phyloP scores from a whole-genome alignment of 2,329 filamentous ascomycete species.

The Hypoxylon sp. region DNA sequence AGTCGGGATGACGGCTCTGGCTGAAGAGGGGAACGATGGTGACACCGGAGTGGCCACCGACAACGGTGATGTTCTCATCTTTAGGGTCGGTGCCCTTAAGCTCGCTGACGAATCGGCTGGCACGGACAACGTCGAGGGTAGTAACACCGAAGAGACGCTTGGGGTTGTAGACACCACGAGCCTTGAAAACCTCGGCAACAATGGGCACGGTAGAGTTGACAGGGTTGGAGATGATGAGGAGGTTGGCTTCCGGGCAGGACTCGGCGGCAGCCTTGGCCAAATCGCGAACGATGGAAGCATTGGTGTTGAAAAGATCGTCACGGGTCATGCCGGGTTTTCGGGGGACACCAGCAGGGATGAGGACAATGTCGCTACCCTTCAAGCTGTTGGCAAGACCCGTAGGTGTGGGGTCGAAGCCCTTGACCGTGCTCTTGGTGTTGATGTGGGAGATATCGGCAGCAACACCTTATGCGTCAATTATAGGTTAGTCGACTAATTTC shows the following conservation, averaged over 20 bases:
- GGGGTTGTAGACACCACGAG: slow-evolving; percentile 96
- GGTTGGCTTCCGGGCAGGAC: slow-evolving; percentile 89
- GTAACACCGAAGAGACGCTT: slow-evolving; percentile 99
- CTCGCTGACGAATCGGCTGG: slow-evolving; percentile 97
- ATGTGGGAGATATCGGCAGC: slow-evolving; percentile 98
- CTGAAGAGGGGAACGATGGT: slow-evolving; percentile 99
- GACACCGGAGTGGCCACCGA: slow-evolving; percentile 97
- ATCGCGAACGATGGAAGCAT: slow-evolving; percentile 98
- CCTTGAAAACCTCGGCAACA: slow-evolving; percentile 96
- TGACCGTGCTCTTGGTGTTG: slow-evolving; percentile 98
- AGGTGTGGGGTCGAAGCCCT: slow-evolving; percentile 85
- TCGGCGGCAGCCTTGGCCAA: slow-evolving; percentile 95
- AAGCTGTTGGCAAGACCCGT: slow-evolving; percentile 83
- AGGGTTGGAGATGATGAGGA: slow-evolving; percentile 98
- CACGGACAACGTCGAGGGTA: slow-evolving; percentile 98
- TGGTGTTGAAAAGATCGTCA: slow-evolving; percentile 99
- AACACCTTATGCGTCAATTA: slow-evolving; percentile 78
- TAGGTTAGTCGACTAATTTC: slow-evolving; percentile 21
- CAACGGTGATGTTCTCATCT: slow-evolving; percentile 94
- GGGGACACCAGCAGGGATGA: slow-evolving; percentile 98
- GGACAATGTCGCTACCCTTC: slow-evolving; percentile 90
- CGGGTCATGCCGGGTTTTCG: slow-evolving; percentile 99
- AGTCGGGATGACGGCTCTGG: slow-evolving; percentile 89
- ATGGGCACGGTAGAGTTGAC: slow-evolving; percentile 99
- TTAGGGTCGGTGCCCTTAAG: slow-evolving; percentile 91